Conservation (phyloP, 2,329 filamentous ascomycete genomes). For the Aspergillus calidoustus region DNA sequence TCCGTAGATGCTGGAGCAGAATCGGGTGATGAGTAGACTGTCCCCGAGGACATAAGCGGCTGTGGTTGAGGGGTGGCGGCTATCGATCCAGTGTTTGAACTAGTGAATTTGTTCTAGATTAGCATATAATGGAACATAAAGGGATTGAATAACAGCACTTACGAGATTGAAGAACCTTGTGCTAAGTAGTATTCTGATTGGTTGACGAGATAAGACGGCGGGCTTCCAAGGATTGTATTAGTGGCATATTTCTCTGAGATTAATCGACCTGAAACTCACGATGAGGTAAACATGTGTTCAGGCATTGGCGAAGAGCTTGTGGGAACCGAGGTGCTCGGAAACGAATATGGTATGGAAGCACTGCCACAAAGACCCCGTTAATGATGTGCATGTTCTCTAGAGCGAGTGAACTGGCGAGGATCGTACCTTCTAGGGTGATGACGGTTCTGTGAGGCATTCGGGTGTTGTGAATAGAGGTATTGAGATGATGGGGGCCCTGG, state of each 20-base stretch:
- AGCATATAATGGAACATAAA: conserved; percentile 12
- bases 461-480: conserved; percentile 24
- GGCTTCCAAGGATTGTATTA: conserved; percentile 25
- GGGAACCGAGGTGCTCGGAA: conserved; percentile 26
- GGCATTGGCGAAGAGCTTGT: conserved; percentile 25
- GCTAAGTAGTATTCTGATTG: conserved; percentile 41
- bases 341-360: conserved; percentile 28
- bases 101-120: conserved; percentile 17
- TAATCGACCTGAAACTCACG: conserved; percentile 23
- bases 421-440: conserved; percentile 30
- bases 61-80: conserved; percentile 32
- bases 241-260: not conserved
- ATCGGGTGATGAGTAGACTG: conserved; percentile 35
- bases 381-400: not conserved
- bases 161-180: conserved; percentile 37
- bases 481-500: conserved; percentile 24
- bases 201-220: conserved; percentile 39
- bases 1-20: conserved; percentile 36
- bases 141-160: conserved; percentile 19
- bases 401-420: not conserved
- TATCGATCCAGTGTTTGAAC: conserved; percentile 33
- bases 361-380: conserved; percentile 15
- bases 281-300: conserved; percentile 30
- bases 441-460: conserved; percentile 20
- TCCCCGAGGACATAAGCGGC: conserved; percentile 28